A percentile compares a stretch with the other conserved stretches of the same genome.
These are phyloP conservation scores for Cytospora piceae DNA, from an alignment of 2,329 filamentous ascomycete species.

Conservation along the genomic window DNA sequence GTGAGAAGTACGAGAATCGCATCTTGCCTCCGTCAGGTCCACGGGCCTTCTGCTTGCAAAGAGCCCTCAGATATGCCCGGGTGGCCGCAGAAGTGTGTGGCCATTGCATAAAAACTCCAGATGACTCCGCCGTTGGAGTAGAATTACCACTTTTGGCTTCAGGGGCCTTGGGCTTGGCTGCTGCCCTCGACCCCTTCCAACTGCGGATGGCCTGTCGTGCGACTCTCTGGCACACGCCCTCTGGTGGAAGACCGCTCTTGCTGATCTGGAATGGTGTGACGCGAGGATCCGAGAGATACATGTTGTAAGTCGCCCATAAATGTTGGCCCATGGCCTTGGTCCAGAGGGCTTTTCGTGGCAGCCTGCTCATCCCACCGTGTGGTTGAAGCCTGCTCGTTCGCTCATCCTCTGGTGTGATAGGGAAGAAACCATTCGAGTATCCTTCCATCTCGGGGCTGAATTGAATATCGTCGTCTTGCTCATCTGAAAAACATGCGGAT, in stretches of 20 bases:
- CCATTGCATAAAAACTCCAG: constrained; percentile 61
- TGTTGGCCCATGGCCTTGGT: constrained; percentile 68
- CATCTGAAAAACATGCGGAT: constrained; percentile 57
- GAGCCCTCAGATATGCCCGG: constrained; percentile 62
- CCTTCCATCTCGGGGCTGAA: constrained; percentile 54
- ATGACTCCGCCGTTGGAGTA: constrained; percentile 56
- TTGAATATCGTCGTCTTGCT: constrained; percentile 59
- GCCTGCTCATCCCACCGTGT: constrained; percentile 29
- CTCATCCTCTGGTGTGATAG: constrained; percentile 18
- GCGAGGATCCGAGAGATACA: constrained; percentile 69
- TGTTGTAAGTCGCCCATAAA: constrained; percentile 66
- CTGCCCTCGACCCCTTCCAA: constrained; percentile 64
- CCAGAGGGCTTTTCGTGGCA: constrained; percentile 60
- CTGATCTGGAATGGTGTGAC: constrained; percentile 68
- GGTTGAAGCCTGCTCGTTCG: constrained; percentile 14
- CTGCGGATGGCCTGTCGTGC: constrained; percentile 68
- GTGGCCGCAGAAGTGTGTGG: constrained; percentile 67
- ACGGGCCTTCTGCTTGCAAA: constrained; percentile 61
- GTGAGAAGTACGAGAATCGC: constrained; percentile 50
- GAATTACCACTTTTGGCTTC: constrained; percentile 54
- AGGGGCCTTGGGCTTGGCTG: constrained; percentile 33
- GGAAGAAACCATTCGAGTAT: constrained; percentile 37
- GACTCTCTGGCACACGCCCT: constrained; percentile 67
- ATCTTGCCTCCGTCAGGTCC: constrained; percentile 45
- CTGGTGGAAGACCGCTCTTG: constrained; percentile 65